Evolutionary conservation across 805 yeast genomes (phyloP).

Genomic region (Candida pseudoglaebosa): DNA sequence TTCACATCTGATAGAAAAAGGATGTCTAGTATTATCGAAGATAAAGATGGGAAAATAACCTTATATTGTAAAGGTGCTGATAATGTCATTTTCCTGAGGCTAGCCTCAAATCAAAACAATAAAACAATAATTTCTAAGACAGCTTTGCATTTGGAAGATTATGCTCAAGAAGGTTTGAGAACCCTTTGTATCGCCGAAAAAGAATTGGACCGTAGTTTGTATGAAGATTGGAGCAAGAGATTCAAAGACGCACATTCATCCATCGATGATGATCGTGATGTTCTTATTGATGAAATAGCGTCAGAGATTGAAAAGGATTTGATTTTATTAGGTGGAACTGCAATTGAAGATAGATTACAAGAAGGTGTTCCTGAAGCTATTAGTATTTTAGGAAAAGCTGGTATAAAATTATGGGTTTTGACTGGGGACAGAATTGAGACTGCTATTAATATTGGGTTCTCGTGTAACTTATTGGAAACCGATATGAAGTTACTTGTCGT

Average conservation of each 20-base stretch:
- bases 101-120: slow-evolving; percentile 27
- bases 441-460: slow-evolving; percentile 78
- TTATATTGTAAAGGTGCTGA: slow-evolving; percentile 74
- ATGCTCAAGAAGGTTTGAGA: slow-evolving; percentile 73
- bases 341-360: slow-evolving; percentile 76
- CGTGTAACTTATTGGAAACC: slow-evolving; percentile 65
- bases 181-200: slow-evolving; percentile 68
- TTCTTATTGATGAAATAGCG: slow-evolving; percentile 47
- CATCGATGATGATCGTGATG: slow-evolving; percentile 55
- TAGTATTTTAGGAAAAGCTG: slow-evolving; percentile 61
- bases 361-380: slow-evolving; percentile 77
- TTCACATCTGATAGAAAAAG: slow-evolving; percentile 72
- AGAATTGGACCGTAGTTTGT: slow-evolving; percentile 43
- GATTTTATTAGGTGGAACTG: slow-evolving; percentile 69
- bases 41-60: slow-evolving; percentile 38
- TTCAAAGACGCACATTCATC: slow-evolving; percentile 58
- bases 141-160: slow-evolving; percentile 60
- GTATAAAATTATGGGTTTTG: slow-evolving; percentile 77
- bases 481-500: slow-evolving; percentile 68
- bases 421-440: slow-evolving; percentile 84
- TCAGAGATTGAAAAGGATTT: slow-evolving; percentile 59
- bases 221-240: slow-evolving; percentile 50
- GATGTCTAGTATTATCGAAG: slow-evolving; percentile 67
- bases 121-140: slow-evolving; percentile 52
- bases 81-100: slow-evolving; percentile 52